These are phyloP conservation scores for Clonostachys rosea DNA, from an alignment of 2,329 filamentous ascomycete species.

Conservation along the genomic window DNA sequence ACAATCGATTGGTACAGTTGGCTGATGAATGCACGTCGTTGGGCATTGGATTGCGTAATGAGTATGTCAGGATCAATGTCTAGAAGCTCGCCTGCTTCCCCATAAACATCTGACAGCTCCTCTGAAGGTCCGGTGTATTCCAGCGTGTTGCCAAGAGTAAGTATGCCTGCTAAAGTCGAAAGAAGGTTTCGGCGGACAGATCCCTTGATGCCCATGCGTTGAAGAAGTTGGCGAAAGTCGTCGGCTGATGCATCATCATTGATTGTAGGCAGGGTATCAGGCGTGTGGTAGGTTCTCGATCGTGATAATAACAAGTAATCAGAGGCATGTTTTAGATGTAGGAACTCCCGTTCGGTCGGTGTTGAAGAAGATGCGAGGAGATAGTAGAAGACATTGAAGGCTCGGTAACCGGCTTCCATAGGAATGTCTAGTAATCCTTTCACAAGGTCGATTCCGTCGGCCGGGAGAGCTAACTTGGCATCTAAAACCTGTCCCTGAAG, in stretches of 20 bases:
- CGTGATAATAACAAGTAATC: conserved; percentile 74
- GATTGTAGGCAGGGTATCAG: conserved; percentile 82
- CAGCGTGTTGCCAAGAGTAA: conserved; percentile 89
- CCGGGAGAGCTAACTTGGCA: conserved; percentile 73
- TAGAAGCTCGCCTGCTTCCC: conserved; percentile 82
- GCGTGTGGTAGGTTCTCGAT: conserved; percentile 81
- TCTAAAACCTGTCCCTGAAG: conserved; percentile 74
- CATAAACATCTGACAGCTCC: conserved; percentile 76
- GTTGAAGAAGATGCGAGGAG: conserved; percentile 86
- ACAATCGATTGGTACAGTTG: conserved; percentile 92
- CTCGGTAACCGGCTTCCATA: conserved; percentile 74
- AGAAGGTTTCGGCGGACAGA: conserved; percentile 77
- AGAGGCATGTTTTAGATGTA: conserved; percentile 73
- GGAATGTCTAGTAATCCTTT: conserved; percentile 80
- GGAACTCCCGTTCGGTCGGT: conserved; percentile 80
- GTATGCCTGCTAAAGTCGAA: conserved; percentile 75
- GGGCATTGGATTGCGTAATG: conserved; percentile 71
- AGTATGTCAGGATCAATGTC: conserved; percentile 84
- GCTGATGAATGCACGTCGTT: conserved; percentile 74
- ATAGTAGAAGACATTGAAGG: conserved; percentile 98
- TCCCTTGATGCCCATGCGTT: conserved; percentile 91
- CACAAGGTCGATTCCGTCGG: conserved; percentile 80
- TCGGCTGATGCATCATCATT: conserved; percentile 92
- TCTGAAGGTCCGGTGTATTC: conserved; percentile 84
- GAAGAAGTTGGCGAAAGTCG: conserved; percentile 82